These are phyloP conservation scores for Lithospermum erythrorhizon DNA, from an alignment of 257 asterid species.

Conservation along the genomic window DNA sequence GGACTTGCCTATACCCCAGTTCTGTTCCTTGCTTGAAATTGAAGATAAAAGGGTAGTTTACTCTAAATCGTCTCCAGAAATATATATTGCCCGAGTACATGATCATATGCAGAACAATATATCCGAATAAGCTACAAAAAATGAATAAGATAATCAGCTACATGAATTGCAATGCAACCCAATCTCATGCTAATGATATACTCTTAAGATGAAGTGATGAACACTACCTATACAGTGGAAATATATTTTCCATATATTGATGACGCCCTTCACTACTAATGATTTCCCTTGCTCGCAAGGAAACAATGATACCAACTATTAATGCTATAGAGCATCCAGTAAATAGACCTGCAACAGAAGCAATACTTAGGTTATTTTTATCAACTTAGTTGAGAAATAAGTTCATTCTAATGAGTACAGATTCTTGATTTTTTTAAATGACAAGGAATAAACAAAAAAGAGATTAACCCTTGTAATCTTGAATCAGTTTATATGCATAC, in stretches of 20 bases:
- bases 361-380: background rate
- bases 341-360: slow-evolving; percentile 40
- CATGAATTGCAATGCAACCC: background rate
- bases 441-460: background rate
- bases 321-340: slow-evolving; percentile 70
- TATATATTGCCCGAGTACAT: slow-evolving; percentile 50
- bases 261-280: slow-evolving; percentile 30
- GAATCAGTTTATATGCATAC: slow-evolving; percentile 23
- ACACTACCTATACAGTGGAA: slow-evolving; percentile 69
- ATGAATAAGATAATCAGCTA: background rate
- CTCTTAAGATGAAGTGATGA: background rate
- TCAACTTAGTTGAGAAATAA: background rate
- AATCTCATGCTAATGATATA: background rate
- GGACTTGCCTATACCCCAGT: slow-evolving; percentile 57
- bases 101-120: slow-evolving; percentile 64
- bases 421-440: background rate
- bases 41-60: slow-evolving; percentile 73
- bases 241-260: slow-evolving; percentile 55
- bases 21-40: slow-evolving; percentile 64
- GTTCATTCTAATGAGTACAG: background rate
- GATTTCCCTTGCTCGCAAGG: slow-evolving; percentile 41
- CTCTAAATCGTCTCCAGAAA: slow-evolving; percentile 60
- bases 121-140: slow-evolving; percentile 52
- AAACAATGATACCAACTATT: slow-evolving; percentile 28
- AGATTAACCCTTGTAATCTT: background rate